Conservation (phyloP, 305 asterid species). For the Fraxinus velutina region DNA sequence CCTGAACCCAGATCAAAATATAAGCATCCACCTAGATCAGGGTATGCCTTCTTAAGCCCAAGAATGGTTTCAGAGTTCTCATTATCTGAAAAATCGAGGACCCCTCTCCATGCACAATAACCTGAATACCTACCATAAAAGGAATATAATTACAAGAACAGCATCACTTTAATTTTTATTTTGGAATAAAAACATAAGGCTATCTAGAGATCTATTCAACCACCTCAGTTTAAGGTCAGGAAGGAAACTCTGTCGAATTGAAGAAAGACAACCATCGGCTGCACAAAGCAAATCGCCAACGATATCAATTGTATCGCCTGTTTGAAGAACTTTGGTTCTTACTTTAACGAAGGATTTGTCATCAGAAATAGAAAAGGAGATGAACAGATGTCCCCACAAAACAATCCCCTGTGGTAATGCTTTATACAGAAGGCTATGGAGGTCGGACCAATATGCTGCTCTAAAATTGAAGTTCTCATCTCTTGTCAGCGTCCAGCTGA, state of each 20-base stretch:
- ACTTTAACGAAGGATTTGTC: conserved; percentile 45
- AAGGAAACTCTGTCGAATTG: conserved; percentile 51
- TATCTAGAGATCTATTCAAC: neutral
- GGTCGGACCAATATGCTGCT: conserved; percentile 83
- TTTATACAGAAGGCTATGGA: conserved; percentile 51
- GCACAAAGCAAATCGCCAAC: conserved; percentile 69
- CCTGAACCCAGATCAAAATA: conserved; percentile 61
- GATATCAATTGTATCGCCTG: conserved; percentile 41
- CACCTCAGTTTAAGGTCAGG: conserved; percentile 74
- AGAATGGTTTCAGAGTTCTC: conserved; percentile 48
- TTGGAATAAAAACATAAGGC: neutral
- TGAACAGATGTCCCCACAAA: conserved; percentile 66
- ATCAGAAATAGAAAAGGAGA: conserved; percentile 39
- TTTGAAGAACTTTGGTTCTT: conserved; percentile 43
- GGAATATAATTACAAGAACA: neutral
- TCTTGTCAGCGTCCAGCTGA: conserved; percentile 51
- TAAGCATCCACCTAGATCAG: conserved; percentile 68
- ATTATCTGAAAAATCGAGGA: conserved; percentile 55
- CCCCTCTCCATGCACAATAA: conserved; percentile 94
- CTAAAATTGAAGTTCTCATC: conserved; percentile 62
- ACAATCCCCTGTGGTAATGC: conserved; percentile 47
- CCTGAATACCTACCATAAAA: conserved; percentile 65
- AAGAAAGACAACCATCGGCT: conserved; percentile 82
- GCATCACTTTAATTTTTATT: neutral
- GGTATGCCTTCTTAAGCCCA: conserved; percentile 60